Evolutionary conservation across 306 rosid genomes (phyloP), one percentile per base, ranked within the genome.

Genomic region (Fragaria vesca): DNA sequence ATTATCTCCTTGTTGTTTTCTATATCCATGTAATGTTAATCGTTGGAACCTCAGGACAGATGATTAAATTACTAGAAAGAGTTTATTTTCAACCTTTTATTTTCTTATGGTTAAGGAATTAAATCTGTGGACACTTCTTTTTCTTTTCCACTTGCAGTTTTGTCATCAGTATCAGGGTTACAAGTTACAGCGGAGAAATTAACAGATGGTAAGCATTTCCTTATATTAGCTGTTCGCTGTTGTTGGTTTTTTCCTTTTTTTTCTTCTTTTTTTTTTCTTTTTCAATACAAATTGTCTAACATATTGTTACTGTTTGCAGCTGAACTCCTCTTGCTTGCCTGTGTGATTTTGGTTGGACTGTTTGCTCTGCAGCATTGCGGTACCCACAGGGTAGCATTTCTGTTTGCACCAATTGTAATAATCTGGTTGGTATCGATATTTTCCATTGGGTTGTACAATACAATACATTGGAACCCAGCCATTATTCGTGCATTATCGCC

Each of bases 361-460:
- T 93, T 93, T 90, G 94, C 96, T 52, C 94, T 93, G 78, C 97
- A 93, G 87, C 97, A 93, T 76, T 86, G 73, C 73, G 97, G 97
- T 79, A 90, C 96, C 67, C 96, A 89, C 86, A 90, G 83, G 79
- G 97, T 93, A 45, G 94, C 94, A 34, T 90, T 90, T 80, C 54
- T 90, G 79, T 90, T 93, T 86, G 97, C 97, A 4, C 96, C 96
- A 20, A 79, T 90, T 72, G 90, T 93, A 66, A 81, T 84, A 46
- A 78, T 93, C 74, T 93, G 97, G 97, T 86, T 90, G 85, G 10
- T 93, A 51, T 86, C 93, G 12, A 90, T 89, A 76, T 90, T 93
- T 87, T 82, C 85, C 51, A 66, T 93, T 83, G 97, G 97, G 71
- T 65, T 93, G 71, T 93, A 93, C 91, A 93, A 93, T 79, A 85